Conservation (phyloP, 164 flowering plant species). For the Macadamia tetraphylla region DNA sequence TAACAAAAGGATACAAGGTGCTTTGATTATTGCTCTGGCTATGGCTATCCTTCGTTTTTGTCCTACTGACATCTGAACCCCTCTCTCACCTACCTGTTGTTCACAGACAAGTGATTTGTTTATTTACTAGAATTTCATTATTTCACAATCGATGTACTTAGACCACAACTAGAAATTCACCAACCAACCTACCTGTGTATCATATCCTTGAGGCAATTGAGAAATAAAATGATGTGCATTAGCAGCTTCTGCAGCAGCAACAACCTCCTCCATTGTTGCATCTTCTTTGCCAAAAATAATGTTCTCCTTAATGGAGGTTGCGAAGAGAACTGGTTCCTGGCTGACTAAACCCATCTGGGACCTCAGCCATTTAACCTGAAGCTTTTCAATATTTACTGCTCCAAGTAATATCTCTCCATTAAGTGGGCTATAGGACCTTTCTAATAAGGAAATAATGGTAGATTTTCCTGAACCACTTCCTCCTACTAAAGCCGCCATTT, state of each 20-base stretch:
- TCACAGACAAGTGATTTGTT: no score
- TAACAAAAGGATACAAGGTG: no score
- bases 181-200: constrained; percentile 54
- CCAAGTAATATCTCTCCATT: constrained; percentile 66
- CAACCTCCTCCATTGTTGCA: constrained; percentile 55
- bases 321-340: constrained; percentile 88
- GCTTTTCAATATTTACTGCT: constrained; percentile 51
- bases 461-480: constrained; percentile 94
- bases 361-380: constrained; percentile 82
- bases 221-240: constrained; percentile 83
- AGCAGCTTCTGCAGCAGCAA: constrained; percentile 74
- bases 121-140: no score
- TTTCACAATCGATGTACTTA: no score
- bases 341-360: constrained; percentile 93
- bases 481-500: constrained; percentile 80
- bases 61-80: no score
- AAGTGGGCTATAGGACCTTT: constrained; percentile 74
- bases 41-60: no score
- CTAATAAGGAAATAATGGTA: constrained; percentile 56
- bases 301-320: constrained; percentile 73
- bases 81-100: no score
- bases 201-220: constrained; percentile 70
- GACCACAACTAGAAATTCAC: not conserved
- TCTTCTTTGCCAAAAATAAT: constrained; percentile 85
- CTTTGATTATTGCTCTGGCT: no score